Percentiles rank a stretch among this genome's conserved stretches.
These are phyloP conservation scores for Chaetomidium leptoderma DNA, from an alignment of 495 filamentous ascomycete genomes.

Conservation along the genomic window DNA sequence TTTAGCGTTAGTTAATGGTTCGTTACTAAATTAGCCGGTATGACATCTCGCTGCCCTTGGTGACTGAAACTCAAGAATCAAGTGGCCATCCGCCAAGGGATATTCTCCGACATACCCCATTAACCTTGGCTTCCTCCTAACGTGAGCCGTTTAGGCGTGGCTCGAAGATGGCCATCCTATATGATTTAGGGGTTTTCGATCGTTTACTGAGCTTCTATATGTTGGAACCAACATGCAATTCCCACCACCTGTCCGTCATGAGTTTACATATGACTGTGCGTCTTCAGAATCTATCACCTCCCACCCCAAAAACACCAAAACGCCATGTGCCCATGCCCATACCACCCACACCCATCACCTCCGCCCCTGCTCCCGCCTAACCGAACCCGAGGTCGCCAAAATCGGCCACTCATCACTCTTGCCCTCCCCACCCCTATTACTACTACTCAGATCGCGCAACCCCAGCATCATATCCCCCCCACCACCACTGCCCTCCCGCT, in stretches of 20 bases:
- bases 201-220: too few species aligned
- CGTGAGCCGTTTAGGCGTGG: too few species aligned
- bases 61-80: too few species aligned
- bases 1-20: too few species aligned
- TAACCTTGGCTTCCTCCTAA: too few species aligned
- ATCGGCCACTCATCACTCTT: slow-evolving; percentile 19
- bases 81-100: too few species aligned
- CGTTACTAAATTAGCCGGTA: too few species aligned
- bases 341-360: neutral
- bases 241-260: neutral
- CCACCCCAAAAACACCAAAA: neutral
- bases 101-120: too few species aligned
- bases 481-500: neutral
- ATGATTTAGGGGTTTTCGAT: too few species aligned
- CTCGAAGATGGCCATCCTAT: too few species aligned
- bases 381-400: neutral
- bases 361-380: neutral
- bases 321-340: slow-evolving; percentile 1
- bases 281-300: neutral
- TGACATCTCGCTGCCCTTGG: too few species aligned
- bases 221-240: too few species aligned
- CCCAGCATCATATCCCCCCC: neutral
- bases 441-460: neutral
- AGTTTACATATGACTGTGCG: neutral
- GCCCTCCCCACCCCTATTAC: neutral